phyloP scores from a whole-genome alignment of 2,329 filamentous ascomycete genomes.

The Ascochyta viciae-villosae region DNA sequence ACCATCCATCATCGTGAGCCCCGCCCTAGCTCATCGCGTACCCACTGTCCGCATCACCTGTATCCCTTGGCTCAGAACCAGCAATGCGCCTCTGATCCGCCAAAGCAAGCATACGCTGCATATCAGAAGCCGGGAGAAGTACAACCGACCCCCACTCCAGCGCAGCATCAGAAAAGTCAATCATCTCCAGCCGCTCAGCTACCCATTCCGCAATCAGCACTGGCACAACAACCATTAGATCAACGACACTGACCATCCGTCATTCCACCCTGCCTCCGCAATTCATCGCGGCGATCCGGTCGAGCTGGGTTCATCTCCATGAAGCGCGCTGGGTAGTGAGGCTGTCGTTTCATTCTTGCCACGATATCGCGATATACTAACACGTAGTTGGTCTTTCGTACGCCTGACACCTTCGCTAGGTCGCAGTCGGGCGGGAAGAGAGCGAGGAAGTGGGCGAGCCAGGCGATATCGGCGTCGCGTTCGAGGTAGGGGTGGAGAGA shows the following conservation, averaged over 20 bases:
- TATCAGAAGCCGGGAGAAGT: slow-evolving; percentile 28
- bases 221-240: too few species aligned
- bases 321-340: slow-evolving; percentile 26
- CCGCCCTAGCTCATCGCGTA: too few species aligned
- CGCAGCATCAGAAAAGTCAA: slow-evolving; percentile 38
- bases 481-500: slow-evolving; percentile 23
- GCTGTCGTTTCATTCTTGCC: slow-evolving; percentile 32
- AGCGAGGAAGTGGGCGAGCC: slow-evolving; percentile 29
- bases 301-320: slow-evolving; percentile 34
- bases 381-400: slow-evolving; percentile 22
- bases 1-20: too few species aligned
- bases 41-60: too few species aligned
- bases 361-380: slow-evolving; percentile 25
- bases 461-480: slow-evolving; percentile 23
- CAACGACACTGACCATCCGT: slow-evolving; percentile 24
- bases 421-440: slow-evolving; percentile 20
- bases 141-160: slow-evolving; percentile 37
- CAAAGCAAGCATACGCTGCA: slow-evolving; percentile 27
- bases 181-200: slow-evolving; percentile 25
- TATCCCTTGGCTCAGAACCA: not conserved
- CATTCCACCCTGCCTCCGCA: slow-evolving; percentile 6
- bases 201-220: not conserved
- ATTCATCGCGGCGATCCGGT: not conserved
- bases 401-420: slow-evolving; percentile 28
- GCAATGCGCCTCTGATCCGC: slow-evolving; percentile 27